Evolutionary conservation across 2,329 filamentous ascomycete species (phyloP).

Genomic region (Neopestalotiopsis rosae): DNA sequence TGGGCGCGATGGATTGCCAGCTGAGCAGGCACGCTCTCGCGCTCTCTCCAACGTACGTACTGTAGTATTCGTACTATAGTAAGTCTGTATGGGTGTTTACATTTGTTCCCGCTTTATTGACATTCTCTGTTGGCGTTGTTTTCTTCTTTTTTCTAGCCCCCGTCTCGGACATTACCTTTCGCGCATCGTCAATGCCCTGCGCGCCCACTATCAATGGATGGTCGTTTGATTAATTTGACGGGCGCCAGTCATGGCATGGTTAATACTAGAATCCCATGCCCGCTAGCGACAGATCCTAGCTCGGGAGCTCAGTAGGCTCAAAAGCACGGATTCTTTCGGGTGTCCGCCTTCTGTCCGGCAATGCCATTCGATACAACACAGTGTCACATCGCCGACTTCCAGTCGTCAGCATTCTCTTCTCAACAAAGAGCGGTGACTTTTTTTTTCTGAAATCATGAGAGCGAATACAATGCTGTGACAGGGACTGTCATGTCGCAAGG

Average conservation of each 20-base stretch:
- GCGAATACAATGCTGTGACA: background rate
- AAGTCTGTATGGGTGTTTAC: conserved; percentile 4
- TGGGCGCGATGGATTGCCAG: background rate
- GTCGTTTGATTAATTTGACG: conserved; percentile 12
- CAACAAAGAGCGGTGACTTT: conserved; percentile 5
- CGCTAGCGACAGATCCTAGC: conserved; percentile 3
- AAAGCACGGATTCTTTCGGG: background rate
- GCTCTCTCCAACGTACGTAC: background rate
- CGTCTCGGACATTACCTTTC: conserved; percentile 16
- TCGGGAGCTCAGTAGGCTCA: conserved; percentile 3
- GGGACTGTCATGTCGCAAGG: too few species aligned
- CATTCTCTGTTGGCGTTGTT: background rate
- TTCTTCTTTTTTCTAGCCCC: conserved; percentile 13
- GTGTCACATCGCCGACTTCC: background rate
- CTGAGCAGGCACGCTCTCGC: background rate
- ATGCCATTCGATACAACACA: conserved; percentile 7
- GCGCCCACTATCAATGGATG: background rate
- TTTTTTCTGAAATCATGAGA: background rate
- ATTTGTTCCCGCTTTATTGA: background rate
- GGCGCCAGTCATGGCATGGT: conserved; percentile 5
- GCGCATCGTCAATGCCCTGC: conserved; percentile 13
- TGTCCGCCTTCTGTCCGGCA: background rate
- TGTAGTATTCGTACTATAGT: background rate
- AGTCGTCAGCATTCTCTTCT: background rate
- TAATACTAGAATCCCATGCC: conserved; percentile 10